Evolutionary conservation across 306 rosid genomes (phyloP).

Genomic region (Astragalus glycyphyllos): DNA sequence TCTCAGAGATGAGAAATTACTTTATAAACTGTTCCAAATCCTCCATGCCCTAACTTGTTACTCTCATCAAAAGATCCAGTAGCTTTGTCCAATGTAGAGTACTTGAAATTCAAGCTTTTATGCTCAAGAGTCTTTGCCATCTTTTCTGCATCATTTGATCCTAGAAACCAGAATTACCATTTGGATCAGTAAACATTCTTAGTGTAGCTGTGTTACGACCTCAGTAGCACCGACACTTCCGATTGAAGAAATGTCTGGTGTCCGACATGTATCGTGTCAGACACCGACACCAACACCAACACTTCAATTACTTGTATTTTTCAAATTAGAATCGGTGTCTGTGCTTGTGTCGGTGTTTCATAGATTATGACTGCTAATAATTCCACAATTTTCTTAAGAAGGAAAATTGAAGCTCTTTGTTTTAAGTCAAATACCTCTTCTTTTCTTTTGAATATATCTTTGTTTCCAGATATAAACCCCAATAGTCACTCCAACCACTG

Average conservation of each 20-base stretch:
- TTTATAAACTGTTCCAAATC: constrained; percentile 92
- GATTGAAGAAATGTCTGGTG: no score
- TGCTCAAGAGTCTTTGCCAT: constrained; percentile 67
- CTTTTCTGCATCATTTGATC: constrained; percentile 73
- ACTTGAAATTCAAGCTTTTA: constrained; percentile 87
- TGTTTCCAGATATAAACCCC: constrained; percentile 77
- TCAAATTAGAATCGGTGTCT: no score
- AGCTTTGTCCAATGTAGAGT: constrained; percentile 84
- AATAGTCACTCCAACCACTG: constrained; percentile 51
- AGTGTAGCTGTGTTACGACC: not conserved
- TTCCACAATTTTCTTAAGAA: not conserved
- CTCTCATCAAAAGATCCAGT: constrained; percentile 63
- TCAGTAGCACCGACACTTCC: no score
- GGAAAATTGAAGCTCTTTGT: not conserved
- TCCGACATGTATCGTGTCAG: no score
- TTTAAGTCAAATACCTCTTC: constrained; percentile 64
- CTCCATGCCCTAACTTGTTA: constrained; percentile 96
- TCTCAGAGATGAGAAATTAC: constrained; percentile 48
- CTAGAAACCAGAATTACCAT: constrained; percentile 43
- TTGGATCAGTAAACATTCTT: constrained; percentile 31
- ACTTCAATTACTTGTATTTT: no score
- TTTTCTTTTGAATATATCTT: constrained; percentile 78
- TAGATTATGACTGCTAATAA: not conserved
- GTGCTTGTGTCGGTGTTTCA: no score
- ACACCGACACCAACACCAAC: no score